phyloP scores from a whole-genome alignment of 371 early-diverging fungal genomes.

The Furculomyces boomerangus region DNA sequence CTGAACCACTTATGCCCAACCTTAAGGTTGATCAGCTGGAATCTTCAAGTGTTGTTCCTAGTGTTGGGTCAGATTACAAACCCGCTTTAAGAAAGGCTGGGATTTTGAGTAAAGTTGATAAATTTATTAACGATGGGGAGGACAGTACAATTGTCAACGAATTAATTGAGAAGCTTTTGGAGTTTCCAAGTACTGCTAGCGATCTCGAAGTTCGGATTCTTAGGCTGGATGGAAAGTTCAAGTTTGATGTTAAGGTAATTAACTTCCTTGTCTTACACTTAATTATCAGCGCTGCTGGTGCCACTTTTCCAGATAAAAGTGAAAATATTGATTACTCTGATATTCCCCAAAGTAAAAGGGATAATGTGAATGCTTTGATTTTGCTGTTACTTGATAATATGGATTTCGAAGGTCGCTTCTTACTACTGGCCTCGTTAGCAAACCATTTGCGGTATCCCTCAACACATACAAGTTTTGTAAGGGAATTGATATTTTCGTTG shows the following conservation, averaged over 20 bases:
- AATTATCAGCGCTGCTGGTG: conserved; percentile 57
- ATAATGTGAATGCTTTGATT: conserved; percentile 7
- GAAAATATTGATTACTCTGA: conserved; percentile 8
- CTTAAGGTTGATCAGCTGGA: conserved; percentile 80
- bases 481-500: conserved; percentile 26
- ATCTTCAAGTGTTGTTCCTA: conserved; percentile 68
- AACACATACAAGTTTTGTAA: conserved; percentile 89
- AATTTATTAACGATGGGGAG: neutral
- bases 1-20: conserved; percentile 91
- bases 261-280: conserved; percentile 79
- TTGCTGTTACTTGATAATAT: conserved; percentile 53
- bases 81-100: conserved; percentile 28
- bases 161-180: neutral
- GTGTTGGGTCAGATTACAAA: conserved; percentile 66
- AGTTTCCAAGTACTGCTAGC: neutral
- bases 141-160: neutral
- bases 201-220: conserved; percentile 9
- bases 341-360: conserved; percentile 6
- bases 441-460: conserved; percentile 96
- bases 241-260: conserved; percentile 64
- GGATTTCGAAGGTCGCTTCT: conserved; percentile 77
- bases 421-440: conserved; percentile 78
- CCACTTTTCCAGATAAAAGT: conserved; percentile 4
- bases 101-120: conserved; percentile 16
- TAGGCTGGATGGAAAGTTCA: conserved; percentile 13